phyloP scores from a whole-genome alignment of 2,329 filamentous ascomycete genomes.

The Pestalotiopsis sp. region DNA sequence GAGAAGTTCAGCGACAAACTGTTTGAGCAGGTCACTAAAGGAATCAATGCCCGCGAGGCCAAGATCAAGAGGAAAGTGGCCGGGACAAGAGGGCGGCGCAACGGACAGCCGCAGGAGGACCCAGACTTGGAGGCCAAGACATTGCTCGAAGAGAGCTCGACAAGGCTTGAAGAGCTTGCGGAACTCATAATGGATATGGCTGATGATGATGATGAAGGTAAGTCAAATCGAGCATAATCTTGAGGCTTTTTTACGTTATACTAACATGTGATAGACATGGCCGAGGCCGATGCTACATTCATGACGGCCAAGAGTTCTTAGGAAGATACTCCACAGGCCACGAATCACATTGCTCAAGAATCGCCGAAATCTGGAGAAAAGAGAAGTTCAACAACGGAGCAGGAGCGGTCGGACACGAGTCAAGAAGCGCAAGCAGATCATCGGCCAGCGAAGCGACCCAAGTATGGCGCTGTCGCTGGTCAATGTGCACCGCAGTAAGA shows the following conservation, averaged over 20 bases:
- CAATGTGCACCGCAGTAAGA: background rate
- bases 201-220: conserved; percentile 19
- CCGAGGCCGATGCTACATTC: conserved; percentile 8
- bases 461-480: background rate
- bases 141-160: conserved; percentile 45
- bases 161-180: conserved; percentile 44
- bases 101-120: conserved; percentile 24
- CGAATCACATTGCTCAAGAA: background rate
- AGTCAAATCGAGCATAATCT: conserved; percentile 17
- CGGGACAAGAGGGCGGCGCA: conserved; percentile 29
- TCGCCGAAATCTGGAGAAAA: background rate
- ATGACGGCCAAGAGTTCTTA: conserved; percentile 15
- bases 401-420: background rate
- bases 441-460: background rate
- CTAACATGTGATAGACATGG: background rate
- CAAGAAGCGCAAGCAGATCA: background rate
- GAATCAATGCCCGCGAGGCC: conserved; percentile 50
- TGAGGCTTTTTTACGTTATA: background rate
- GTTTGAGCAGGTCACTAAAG: conserved; percentile 42
- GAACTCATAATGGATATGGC: conserved; percentile 32
- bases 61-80: conserved; percentile 47
- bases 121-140: conserved; percentile 45
- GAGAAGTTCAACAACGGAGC: background rate
- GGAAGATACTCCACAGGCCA: background rate
- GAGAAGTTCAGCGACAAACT: conserved; percentile 39